Percentiles rank a stretch among this genome's conserved stretches.
These are phyloP conservation scores for Pinus albicaulis DNA, from an alignment of 75 land plant species.

Conservation along the genomic window DNA sequence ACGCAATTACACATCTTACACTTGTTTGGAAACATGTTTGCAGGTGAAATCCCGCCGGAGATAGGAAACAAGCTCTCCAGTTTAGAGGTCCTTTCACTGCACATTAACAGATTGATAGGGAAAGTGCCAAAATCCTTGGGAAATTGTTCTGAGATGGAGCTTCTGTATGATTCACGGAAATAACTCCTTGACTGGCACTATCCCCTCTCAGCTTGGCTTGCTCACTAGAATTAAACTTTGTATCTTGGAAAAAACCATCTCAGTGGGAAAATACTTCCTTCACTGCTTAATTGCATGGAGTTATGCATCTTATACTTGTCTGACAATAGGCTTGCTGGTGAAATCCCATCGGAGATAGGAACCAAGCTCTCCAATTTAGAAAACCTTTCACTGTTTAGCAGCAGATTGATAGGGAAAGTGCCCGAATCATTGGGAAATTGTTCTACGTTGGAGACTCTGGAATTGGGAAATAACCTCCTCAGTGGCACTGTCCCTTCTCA, in stretches of 20 bases:
- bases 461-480: conserved; percentile 15
- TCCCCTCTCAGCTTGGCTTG: conserved; percentile 23
- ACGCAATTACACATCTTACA: too few relatives aligned
- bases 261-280: conserved; percentile 21
- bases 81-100: neutral
- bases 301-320: conserved; percentile 17
- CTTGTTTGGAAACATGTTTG: too few relatives aligned
- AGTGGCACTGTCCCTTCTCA: conserved; percentile 13
- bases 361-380: too few relatives aligned
- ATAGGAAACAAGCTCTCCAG: too few relatives aligned
- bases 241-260: conserved; percentile 22
- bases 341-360: conserved; percentile 27
- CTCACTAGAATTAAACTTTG: conserved; percentile 21
- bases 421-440: conserved; percentile 16
- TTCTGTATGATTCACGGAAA: conserved; percentile 23
- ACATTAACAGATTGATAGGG: conserved; percentile 13
- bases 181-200: conserved; percentile 33
- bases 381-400: conserved; percentile 13
- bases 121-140: conserved; percentile 13
- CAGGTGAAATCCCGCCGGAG: too few relatives aligned
- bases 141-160: conserved; percentile 4
- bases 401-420: conserved; percentile 13
- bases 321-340: conserved; percentile 34
- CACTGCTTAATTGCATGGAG: conserved; percentile 7
- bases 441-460: conserved; percentile 10